phyloP scores from a whole-genome alignment of 106 monocot genomes.

The Dendrobium huoshanense region DNA sequence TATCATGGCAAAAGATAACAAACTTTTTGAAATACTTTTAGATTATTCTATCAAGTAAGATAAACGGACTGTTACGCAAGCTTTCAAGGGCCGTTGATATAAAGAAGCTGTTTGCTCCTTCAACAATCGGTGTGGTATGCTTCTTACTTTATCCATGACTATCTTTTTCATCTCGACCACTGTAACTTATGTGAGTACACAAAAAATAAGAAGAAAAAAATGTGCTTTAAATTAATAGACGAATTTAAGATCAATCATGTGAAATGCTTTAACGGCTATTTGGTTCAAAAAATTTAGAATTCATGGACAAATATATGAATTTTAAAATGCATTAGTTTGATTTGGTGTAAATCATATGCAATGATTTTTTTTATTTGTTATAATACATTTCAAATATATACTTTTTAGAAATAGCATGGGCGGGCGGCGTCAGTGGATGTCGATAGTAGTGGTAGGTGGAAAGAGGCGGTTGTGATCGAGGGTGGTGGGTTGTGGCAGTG shows the following conservation, averaged over 20 bases:
- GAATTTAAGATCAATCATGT: background rate
- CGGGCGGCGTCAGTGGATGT: no score
- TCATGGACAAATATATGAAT: no score
- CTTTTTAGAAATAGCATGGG: no score
- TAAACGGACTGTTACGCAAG: slow-evolving; percentile 10
- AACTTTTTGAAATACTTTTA: slow-evolving; percentile 4
- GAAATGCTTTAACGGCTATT: background rate
- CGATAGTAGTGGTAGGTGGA: no score
- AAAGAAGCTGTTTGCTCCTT: slow-evolving; percentile 59
- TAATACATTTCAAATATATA: no score
- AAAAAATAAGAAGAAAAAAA: background rate
- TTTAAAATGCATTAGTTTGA: no score
- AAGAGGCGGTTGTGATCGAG: no score
- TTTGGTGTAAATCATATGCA: no score
- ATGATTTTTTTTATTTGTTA: no score
- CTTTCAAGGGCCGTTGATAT: slow-evolving; percentile 27
- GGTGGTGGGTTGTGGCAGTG: no score
- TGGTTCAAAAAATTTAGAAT: no score
- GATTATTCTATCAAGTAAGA: slow-evolving; percentile 20
- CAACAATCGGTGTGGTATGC: slow-evolving; percentile 65
- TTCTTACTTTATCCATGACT: background rate
- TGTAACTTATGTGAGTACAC: background rate
- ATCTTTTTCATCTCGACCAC: background rate
- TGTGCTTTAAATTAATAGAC: background rate
- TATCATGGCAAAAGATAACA: background rate